A percentile compares a stretch with the other conserved stretches of the same genome.
Evolutionary conservation across 2,329 filamentous ascomycete species (phyloP).

Genomic region (Herpotrichia juniperi): DNA sequence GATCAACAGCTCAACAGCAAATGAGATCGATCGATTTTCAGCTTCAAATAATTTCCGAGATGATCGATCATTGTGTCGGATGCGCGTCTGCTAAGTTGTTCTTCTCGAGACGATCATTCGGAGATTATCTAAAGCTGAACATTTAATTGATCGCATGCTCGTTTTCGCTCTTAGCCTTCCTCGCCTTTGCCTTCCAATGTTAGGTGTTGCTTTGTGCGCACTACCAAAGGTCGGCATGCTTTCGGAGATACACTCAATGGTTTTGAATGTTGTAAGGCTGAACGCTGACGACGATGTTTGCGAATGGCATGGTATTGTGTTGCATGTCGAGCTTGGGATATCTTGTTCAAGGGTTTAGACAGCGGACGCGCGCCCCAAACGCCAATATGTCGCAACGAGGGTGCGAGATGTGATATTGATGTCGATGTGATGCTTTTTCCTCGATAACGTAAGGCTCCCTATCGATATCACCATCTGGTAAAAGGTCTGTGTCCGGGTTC

Average conservation of each 20-base stretch:
- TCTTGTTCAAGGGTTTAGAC: not conserved
- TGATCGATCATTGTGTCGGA: not conserved
- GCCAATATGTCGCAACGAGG: not conserved
- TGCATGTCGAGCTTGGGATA: not conserved
- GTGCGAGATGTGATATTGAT: slow-evolving; percentile 3
- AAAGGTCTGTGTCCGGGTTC: not conserved
- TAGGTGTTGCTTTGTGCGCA: slow-evolving; percentile 3
- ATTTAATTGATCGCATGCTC: too few species aligned
- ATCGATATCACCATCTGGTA: slow-evolving; percentile 14
- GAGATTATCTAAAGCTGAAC: slow-evolving; percentile 13
- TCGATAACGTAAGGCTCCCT: slow-evolving; percentile 12
- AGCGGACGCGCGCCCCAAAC: not conserved
- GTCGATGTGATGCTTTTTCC: slow-evolving; percentile 11
- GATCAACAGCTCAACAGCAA: too few species aligned
- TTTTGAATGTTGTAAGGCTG: slow-evolving; percentile 4
- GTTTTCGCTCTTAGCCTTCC: too few species aligned
- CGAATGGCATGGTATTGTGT: not conserved
- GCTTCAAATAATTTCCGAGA: not conserved
- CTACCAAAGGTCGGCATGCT: not conserved
- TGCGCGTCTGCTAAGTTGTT: too few species aligned
- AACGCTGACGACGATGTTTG: not conserved
- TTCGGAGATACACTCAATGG: slow-evolving; percentile 2
- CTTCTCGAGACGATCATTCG: slow-evolving; percentile 11
- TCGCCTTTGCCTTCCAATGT: not conserved
- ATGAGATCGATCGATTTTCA: not conserved